Base-by-base conservation (phyloP, 306 rosid genomes). In the Abrus precatorius region DNA sequence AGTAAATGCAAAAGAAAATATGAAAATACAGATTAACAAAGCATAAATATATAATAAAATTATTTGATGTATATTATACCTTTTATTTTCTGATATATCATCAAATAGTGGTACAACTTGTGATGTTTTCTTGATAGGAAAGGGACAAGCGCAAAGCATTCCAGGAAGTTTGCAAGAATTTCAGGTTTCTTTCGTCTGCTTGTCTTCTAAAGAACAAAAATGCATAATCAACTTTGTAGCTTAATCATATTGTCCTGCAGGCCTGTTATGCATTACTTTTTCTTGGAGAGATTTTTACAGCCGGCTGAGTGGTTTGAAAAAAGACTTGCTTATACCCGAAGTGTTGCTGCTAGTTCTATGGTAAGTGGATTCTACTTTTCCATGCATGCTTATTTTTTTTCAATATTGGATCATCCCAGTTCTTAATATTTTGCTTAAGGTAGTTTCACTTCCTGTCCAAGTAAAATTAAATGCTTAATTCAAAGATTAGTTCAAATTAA, bases 271-370 rank as follows among this genome's bases (percentile, higher is more conserved):
- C 98, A 95, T 86, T 81, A 90, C 84, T 92, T 95, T 90, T 95
- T 95, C 93, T 85, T 92, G 88, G 98, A 92, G 85, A 95, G 98
- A 75, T 95, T 95, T 74, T 71, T 89, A 80, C 97, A 92, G 81
- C 95, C 97, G 53, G 91, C 97, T 69, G 95, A 92, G 80, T 95
- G 98, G 98, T 92, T 92, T 87, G 97, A 92, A 86, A 92, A 92
- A 91, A 91, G 98, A 81, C 95, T 95, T 79, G 93, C 97, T 29
- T 92, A 91, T 80, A 86, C 97, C 10, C 84, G 97, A 79, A 95
- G 97, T 80, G 95, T 95, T 81, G 98, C 98, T 78, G 89, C 97
- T 66, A 95, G 98, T 87, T 95, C 97, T 80, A 95, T 95, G 98
- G 98, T 87, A 44, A 82, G 88, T 87, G 69, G 68, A 79, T 79